A percentile compares a stretch with the other conserved stretches of the same genome.
phyloP scores from a whole-genome alignment of 345 rosid genomes.

The Erysimum cheiranthoides region DNA sequence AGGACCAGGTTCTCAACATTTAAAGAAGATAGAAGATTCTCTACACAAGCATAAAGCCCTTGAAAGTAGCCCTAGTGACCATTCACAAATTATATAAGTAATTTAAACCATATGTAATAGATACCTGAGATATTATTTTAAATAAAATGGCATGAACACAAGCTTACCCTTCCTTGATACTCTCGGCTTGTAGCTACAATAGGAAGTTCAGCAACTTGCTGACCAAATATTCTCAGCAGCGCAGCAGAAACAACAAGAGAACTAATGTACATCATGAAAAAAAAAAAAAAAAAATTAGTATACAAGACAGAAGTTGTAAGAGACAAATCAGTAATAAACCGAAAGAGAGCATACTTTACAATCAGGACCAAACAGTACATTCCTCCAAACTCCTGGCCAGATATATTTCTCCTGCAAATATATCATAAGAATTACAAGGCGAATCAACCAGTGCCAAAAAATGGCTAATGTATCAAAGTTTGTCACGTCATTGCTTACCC shows the following conservation, averaged over 20 bases:
- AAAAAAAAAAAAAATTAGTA: conserved; percentile 17
- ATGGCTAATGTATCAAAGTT: neutral
- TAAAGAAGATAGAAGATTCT: conserved; percentile 72
- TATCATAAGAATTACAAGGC: conserved; percentile 19
- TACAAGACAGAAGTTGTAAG: conserved; percentile 14
- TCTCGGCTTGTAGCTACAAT: conserved; percentile 90
- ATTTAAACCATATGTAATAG: neutral
- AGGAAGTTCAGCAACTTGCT: conserved; percentile 96
- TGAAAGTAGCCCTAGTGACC: conserved; percentile 80
- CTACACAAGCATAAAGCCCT: conserved; percentile 83
- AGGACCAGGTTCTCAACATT: conserved; percentile 86
- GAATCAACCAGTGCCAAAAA: neutral
- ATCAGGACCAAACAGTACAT: conserved; percentile 81
- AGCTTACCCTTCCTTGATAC: conserved; percentile 86
- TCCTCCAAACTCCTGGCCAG: conserved; percentile 98
- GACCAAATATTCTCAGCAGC: conserved; percentile 88
- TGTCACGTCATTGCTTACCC: conserved; percentile 62
- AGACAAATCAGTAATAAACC: neutral
- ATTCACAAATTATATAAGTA: neutral
- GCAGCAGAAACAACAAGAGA: conserved; percentile 93
- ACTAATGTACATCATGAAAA: conserved; percentile 48
- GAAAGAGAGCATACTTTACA: conserved; percentile 58
- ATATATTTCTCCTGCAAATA: conserved; percentile 83
- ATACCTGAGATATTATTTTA: neutral
- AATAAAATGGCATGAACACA: neutral